Conservation (phyloP, 345 rosid species). For the Durio zibethinus region DNA sequence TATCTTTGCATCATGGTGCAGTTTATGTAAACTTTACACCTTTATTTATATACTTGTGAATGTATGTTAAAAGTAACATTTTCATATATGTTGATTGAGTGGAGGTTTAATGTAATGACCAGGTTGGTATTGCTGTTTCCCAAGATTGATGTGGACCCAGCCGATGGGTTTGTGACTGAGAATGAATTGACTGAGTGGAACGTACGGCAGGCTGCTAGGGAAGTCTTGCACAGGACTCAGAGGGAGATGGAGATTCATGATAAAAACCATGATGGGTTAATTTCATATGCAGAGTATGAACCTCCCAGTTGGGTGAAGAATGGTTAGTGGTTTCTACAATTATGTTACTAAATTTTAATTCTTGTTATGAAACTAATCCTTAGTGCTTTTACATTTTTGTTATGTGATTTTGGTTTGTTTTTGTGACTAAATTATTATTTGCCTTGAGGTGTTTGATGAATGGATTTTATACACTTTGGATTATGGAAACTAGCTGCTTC, state of each 20-base stretch:
- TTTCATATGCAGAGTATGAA: conserved; percentile 81
- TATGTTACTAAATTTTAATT: background rate
- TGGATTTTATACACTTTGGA: background rate
- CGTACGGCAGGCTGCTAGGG: conserved; percentile 64
- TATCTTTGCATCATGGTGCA: background rate
- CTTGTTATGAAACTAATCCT: background rate
- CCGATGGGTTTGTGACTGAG: conserved; percentile 72
- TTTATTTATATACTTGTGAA: background rate
- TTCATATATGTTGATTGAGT: background rate
- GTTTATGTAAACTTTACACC: background rate
- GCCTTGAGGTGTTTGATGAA: background rate
- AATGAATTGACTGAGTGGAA: conserved; percentile 86
- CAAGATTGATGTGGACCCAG: conserved; percentile 77
- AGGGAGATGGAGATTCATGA: conserved; percentile 94
- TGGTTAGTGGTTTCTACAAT: conserved; percentile 34
- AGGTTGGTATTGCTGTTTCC: conserved; percentile 83
- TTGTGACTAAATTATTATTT: background rate
- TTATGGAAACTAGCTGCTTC: background rate
- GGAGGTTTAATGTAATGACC: conserved; percentile 6
- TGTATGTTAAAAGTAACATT: background rate
- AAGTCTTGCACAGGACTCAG: conserved; percentile 70
- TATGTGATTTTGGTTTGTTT: background rate
- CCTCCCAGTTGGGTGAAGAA: conserved; percentile 84
- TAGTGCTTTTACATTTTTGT: background rate
- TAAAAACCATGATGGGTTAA: conserved; percentile 72